A percentile compares a stretch with the other conserved stretches of the same genome.
phyloP scores from a whole-genome alignment of 1,284 basidiomycete genomes.

The Golubevia sp. region DNA sequence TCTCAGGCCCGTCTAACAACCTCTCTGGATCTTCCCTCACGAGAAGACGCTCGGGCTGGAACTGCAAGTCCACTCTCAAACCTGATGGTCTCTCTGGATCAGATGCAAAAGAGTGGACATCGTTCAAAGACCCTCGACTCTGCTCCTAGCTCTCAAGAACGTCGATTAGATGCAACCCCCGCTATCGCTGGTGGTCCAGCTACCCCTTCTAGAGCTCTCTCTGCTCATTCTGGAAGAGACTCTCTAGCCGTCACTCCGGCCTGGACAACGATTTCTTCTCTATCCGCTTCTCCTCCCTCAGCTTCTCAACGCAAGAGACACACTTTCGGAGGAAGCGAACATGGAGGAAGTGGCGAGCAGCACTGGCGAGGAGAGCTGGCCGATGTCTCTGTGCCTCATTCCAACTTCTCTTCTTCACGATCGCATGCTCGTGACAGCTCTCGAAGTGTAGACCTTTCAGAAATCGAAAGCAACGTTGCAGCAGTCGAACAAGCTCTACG shows the following conservation, averaged over 20 bases:
- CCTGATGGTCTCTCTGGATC: not conserved
- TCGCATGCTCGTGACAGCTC: not conserved
- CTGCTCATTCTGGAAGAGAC: not conserved
- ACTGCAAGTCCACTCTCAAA: not conserved
- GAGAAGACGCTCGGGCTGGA: not conserved
- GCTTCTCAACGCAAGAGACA: not conserved
- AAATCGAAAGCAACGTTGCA: slow-evolving; percentile 12
- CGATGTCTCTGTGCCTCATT: not conserved
- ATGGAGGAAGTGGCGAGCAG: not conserved
- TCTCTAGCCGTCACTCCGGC: not conserved
- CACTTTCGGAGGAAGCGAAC: not conserved
- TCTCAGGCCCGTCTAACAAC: not conserved
- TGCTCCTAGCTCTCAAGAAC: not conserved
- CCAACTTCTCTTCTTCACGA: not conserved
- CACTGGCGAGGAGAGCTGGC: not conserved
- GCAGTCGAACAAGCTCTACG: slow-evolving; percentile 14
- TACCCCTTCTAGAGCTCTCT: not conserved
- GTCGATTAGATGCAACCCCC: not conserved
- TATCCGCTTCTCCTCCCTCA: not conserved
- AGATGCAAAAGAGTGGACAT: not conserved
- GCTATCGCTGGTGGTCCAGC: not conserved
- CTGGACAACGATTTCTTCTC: not conserved
- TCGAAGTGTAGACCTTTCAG: not conserved
- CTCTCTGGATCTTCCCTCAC: not conserved
- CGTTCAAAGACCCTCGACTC: not conserved